Evolutionary conservation across 2,329 filamentous ascomycete species (phyloP).

Genomic region (Diaporthe ilicicola): DNA sequence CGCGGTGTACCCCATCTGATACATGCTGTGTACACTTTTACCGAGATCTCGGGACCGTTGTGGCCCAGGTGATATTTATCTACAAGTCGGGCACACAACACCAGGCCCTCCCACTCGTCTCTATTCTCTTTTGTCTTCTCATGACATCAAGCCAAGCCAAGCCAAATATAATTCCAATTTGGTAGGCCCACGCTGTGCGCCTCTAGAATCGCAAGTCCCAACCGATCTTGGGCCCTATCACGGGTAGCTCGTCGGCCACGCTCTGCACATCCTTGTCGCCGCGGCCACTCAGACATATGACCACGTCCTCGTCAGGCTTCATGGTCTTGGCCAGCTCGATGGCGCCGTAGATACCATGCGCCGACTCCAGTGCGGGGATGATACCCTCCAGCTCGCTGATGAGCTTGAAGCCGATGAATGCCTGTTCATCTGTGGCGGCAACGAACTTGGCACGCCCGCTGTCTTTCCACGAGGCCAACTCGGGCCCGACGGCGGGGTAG

Average conservation of each 20-base stretch:
- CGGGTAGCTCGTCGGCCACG: constrained; percentile 92
- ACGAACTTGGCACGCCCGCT: constrained; percentile 85
- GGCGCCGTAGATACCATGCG: constrained; percentile 90
- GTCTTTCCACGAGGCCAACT: constrained; percentile 94
- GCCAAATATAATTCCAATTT: no score
- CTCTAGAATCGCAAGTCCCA: constrained; percentile 71
- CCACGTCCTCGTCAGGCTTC: constrained; percentile 86
- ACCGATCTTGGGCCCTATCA: constrained; percentile 86
- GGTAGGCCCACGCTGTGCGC: neutral
- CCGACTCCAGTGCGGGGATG: constrained; percentile 93
- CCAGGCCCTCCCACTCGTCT: neutral
- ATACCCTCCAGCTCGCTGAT: constrained; percentile 93
- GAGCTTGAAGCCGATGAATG: constrained; percentile 85
- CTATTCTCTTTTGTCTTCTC: neutral
- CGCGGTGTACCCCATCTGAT: neutral
- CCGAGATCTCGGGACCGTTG: neutral
- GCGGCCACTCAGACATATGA: constrained; percentile 91
- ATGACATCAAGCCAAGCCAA: neutral
- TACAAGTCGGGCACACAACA: neutral
- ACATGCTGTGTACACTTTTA: neutral
- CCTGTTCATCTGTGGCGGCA: constrained; percentile 89
- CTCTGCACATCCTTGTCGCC: constrained; percentile 99
- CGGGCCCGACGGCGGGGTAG: constrained; percentile 95
- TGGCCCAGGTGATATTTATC: neutral
- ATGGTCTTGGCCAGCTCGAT: constrained; percentile 92